A percentile compares a stretch with the other conserved stretches of the same genome.
Evolutionary conservation across 495 filamentous ascomycete genomes (phyloP).

Genomic region (Penicillium verhagenii): DNA sequence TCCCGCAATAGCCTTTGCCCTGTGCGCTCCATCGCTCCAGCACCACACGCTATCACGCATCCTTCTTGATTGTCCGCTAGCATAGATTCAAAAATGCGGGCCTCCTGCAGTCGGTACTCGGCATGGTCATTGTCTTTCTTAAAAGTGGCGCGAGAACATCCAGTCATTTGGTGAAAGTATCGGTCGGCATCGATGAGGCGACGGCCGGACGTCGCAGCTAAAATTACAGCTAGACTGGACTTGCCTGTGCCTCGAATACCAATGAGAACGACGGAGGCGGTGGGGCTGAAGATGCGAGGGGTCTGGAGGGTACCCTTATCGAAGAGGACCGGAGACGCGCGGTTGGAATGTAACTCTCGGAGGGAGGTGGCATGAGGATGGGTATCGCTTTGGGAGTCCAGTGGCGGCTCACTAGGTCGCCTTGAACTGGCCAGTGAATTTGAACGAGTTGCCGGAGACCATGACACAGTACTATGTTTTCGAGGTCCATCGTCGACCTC

Average conservation of each 20-base stretch:
- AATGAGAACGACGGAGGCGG: slow-evolving; percentile 71
- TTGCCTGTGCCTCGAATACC: slow-evolving; percentile 76
- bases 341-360: slow-evolving; percentile 31
- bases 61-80: slow-evolving; percentile 58
- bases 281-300: slow-evolving; percentile 49
- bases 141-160: slow-evolving; percentile 59
- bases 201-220: slow-evolving; percentile 67
- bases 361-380: slow-evolving; percentile 21
- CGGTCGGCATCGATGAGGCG: slow-evolving; percentile 71
- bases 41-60: slow-evolving; percentile 71
- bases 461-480: slow-evolving; percentile 10
- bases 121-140: slow-evolving; percentile 58
- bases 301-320: slow-evolving; percentile 29
- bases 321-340: slow-evolving; percentile 34
- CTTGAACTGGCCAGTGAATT: slow-evolving; percentile 14
- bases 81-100: slow-evolving; percentile 61
- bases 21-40: slow-evolving; percentile 51
- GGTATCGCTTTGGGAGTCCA: slow-evolving; percentile 22
- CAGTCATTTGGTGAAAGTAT: slow-evolving; percentile 66
- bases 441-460: neutral
- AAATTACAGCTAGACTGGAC: slow-evolving; percentile 72
- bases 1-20: slow-evolving; percentile 42
- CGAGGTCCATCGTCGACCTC: slow-evolving; percentile 31
- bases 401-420: slow-evolving; percentile 23
- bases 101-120: slow-evolving; percentile 60